Percentiles rank a stretch among this genome's conserved stretches.
These are phyloP conservation scores for Euphorbia schlechtendalii DNA, from an alignment of 441 rosid species.

Conservation along the genomic window DNA sequence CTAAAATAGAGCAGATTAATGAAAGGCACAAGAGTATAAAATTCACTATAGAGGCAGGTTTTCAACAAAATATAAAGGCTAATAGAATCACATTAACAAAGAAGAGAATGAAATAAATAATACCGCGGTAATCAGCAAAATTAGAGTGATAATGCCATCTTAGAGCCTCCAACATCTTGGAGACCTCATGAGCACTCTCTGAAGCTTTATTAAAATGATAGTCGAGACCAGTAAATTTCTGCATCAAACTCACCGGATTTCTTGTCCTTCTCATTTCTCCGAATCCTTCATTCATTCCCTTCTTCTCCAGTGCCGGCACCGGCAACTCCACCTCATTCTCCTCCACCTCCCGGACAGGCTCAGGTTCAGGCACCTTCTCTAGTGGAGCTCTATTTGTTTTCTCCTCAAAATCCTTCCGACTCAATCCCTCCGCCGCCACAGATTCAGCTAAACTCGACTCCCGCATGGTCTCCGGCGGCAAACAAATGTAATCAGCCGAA, in stretches of 20 bases:
- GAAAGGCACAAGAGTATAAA: not conserved
- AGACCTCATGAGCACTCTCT: conserved; percentile 88
- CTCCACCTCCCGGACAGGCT: conserved; percentile 17
- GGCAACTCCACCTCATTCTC: conserved; percentile 24
- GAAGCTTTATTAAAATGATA: conserved; percentile 79
- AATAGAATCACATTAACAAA: not conserved
- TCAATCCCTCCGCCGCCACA: conserved; percentile 27
- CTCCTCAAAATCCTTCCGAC: conserved; percentile 23
- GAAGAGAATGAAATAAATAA: not conserved
- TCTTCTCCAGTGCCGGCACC: conserved; percentile 13
- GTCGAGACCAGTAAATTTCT: conserved; percentile 61
- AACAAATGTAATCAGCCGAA: conserved; percentile 40
- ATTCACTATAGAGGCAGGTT: not conserved
- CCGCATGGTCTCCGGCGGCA: conserved; percentile 38
- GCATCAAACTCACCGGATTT: conserved; percentile 37
- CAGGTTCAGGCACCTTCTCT: conserved; percentile 19
- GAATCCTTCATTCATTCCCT: conserved; percentile 21
- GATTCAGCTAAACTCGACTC: conserved; percentile 45
- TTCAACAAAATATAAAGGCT: not conserved
- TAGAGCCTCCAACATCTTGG: conserved; percentile 84
- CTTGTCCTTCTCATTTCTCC: conserved; percentile 34
- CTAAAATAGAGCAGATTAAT: not conserved
- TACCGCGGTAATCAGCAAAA: not conserved
- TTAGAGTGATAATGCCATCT: not conserved
- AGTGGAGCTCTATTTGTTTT: conserved; percentile 14